Percentiles rank a stretch among this genome's conserved stretches.
phyloP scores from a whole-genome alignment of 75 land plant species.

The Picea glauca region DNA sequence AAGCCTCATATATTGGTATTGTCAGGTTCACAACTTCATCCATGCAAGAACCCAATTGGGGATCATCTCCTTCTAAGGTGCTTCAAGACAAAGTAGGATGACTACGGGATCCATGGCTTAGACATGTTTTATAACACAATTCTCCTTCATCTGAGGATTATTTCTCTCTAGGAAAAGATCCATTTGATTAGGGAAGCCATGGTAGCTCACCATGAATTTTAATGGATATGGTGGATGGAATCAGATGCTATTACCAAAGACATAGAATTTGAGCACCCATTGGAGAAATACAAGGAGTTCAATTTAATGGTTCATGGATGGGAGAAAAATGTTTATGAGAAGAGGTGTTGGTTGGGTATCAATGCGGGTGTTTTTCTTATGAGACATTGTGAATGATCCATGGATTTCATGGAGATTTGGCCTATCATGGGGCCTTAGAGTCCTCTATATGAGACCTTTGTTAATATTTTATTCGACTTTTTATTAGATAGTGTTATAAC shows the following conservation, averaged over 20 bases:
- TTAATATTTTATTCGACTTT: no score
- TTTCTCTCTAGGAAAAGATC: slow-evolving; percentile 63
- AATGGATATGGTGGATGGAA: slow-evolving; percentile 97
- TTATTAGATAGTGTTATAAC: neutral
- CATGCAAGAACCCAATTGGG: slow-evolving; percentile 62
- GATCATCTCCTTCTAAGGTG: slow-evolving; percentile 74
- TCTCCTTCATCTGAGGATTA: slow-evolving; percentile 48
- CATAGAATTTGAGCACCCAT: slow-evolving; percentile 76
- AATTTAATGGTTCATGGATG: slow-evolving; percentile 79
- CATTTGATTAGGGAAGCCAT: slow-evolving; percentile 58
- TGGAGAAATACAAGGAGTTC: slow-evolving; percentile 44
- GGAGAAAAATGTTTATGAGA: slow-evolving; percentile 40
- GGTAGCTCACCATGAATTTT: slow-evolving; percentile 75
- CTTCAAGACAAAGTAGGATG: slow-evolving; percentile 87
- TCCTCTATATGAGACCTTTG: slow-evolving; percentile 8
- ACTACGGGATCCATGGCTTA: slow-evolving; percentile 67
- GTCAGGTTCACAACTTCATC: slow-evolving; percentile 18
- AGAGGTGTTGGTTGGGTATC: slow-evolving; percentile 57
- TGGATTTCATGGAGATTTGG: slow-evolving; percentile 72
- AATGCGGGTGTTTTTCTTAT: slow-evolving; percentile 80
- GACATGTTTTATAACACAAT: slow-evolving; percentile 82
- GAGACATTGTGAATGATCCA: slow-evolving; percentile 80
- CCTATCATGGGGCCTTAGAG: slow-evolving; percentile 66
- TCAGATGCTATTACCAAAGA: slow-evolving; percentile 79
- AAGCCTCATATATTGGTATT: neutral